These are phyloP conservation scores for Jacaranda copaia DNA, from an alignment of 257 asterid genomes.

Conservation along the genomic window DNA sequence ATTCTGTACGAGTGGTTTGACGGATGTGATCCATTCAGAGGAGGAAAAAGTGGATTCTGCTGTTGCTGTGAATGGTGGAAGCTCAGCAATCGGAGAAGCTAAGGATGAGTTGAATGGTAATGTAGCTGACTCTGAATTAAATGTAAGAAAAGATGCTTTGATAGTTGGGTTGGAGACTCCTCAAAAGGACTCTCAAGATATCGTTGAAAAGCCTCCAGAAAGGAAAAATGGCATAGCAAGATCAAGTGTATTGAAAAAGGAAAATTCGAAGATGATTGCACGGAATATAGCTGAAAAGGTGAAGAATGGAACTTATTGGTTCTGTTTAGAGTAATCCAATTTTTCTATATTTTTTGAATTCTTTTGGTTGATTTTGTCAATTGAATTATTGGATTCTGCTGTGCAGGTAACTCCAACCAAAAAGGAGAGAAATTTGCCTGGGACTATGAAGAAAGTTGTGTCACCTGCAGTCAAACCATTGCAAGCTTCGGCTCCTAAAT, in stretches of 20 bases:
- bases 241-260: slow-evolving; percentile 43
- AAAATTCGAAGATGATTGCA: slow-evolving; percentile 42
- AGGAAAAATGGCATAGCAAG: slow-evolving; percentile 43
- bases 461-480: slow-evolving; percentile 56
- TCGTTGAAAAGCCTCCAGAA: slow-evolving; percentile 43
- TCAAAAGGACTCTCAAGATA: slow-evolving; percentile 32
- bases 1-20: slow-evolving; percentile 21
- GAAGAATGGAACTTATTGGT: slow-evolving; percentile 26
- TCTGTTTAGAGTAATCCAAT: slow-evolving; percentile 3
- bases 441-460: slow-evolving; percentile 53
- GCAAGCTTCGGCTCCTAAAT: slow-evolving; percentile 50
- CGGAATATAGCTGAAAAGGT: slow-evolving; percentile 64
- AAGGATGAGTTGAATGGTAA: slow-evolving; percentile 41
- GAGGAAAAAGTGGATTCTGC: slow-evolving; percentile 39
- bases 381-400: slow-evolving; percentile 34
- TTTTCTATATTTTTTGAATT: neutral
- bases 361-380: slow-evolving; percentile 25
- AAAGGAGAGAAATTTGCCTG: slow-evolving; percentile 48
- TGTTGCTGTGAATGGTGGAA: slow-evolving; percentile 40
- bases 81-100: slow-evolving; percentile 38
- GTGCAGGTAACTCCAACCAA: slow-evolving; percentile 59
- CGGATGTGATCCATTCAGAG: slow-evolving; percentile 15
- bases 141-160: slow-evolving; percentile 42
- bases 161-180: slow-evolving; percentile 39
- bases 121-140: slow-evolving; percentile 36